phyloP scores from a whole-genome alignment of 2,329 filamentous ascomycete species.

The Aspergillus phoenicis region DNA sequence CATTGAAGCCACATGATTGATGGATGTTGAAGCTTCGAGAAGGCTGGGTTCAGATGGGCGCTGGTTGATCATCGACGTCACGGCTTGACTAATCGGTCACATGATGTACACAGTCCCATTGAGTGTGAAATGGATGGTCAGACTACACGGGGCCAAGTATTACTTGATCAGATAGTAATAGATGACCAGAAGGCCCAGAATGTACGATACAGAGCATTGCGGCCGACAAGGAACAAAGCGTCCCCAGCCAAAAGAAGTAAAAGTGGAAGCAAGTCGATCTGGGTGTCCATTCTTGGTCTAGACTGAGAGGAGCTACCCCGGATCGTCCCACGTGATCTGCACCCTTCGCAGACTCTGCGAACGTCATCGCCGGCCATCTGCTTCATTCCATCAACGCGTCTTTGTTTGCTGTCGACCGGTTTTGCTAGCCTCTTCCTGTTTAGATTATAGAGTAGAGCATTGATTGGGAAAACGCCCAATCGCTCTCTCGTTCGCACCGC shows the following conservation, averaged over 20 bases:
- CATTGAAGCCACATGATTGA: conserved; percentile 51
- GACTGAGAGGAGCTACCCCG: conserved; percentile 6
- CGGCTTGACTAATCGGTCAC: background rate
- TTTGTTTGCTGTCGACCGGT: background rate
- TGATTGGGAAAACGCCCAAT: conserved; percentile 7
- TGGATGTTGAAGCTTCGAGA: background rate
- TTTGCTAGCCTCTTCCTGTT: background rate
- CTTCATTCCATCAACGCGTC: background rate
- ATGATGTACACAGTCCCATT: background rate
- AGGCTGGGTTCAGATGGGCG: background rate
- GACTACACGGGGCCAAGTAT: too few relatives aligned
- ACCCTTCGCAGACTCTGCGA: conserved; percentile 12
- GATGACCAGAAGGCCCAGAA: too few relatives aligned
- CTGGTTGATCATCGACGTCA: background rate
- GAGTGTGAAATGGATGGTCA: too few relatives aligned
- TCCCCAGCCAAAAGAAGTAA: too few relatives aligned
- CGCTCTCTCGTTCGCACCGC: conserved; percentile 7
- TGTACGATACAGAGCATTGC: too few relatives aligned
- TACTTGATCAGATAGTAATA: too few relatives aligned
- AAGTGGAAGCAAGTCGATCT: background rate
- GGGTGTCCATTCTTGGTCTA: background rate
- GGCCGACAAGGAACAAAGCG: too few relatives aligned
- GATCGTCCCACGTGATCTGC: conserved; percentile 13
- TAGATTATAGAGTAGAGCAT: background rate
- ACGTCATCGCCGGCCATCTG: conserved; percentile 10